Evolutionary conservation across 345 rosid genomes (phyloP), one percentile per base, ranked within the genome.

Genomic region (Lepidium didymum): DNA sequence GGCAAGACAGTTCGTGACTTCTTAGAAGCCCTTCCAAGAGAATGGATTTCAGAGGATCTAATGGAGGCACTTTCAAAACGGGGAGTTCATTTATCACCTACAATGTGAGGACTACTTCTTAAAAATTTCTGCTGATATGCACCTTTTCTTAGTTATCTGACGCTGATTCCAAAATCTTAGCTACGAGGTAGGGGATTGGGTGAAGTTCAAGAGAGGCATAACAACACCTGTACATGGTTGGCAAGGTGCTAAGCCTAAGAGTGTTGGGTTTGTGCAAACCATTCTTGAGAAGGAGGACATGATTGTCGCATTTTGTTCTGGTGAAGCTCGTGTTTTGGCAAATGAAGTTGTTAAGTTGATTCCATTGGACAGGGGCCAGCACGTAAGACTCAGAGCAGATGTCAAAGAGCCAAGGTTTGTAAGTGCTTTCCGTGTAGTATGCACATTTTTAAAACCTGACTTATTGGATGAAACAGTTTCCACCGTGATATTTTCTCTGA

Each of bases 11-110:
- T 87, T 46, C 91, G 97, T 47, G 97, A 94, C 77, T 85, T 80
- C 75, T 56, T 94, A 84, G 99, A 94, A 82, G 83, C 90, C 70
- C 92, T 94, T 82, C 96, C 96, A 21, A 91, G 99, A 53, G 97
- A 91, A 70, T 94, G 99, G 99, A 89, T 94, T 71, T 84, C 97
- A 36, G 99, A 94, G 82, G 96, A 91, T 82, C 78, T 94, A 41
- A 85, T 94, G 92, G 99, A 94, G 67, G 96, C 96, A 55, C 81
- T 94, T 34, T 54, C 56, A 40, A 81, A 78, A 78, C 87, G 86
- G 68, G 96, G 96, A 68, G 83, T 94, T 75, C 83, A 86, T 73
- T 80, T 91, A 65, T 91, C 97, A 75, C 90, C 96, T 73, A 87
- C 99, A 70, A 62, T 80, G 99, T 91, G 78, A 86, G 96, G 75